phyloP scores from a whole-genome alignment of 257 asterid genomes.

The Linaria vulgaris region DNA sequence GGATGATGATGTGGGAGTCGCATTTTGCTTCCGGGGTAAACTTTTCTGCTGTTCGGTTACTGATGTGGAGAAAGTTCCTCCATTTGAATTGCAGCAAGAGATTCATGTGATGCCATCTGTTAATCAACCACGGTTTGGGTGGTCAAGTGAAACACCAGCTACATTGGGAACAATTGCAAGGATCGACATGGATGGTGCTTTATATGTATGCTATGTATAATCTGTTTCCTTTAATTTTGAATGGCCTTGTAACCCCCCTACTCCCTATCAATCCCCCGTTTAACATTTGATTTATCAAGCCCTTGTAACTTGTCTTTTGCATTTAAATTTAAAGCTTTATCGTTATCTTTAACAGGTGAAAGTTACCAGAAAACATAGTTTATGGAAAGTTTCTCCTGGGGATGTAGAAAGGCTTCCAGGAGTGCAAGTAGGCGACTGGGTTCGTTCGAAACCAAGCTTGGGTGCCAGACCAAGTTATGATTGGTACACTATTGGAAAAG shows the following conservation, averaged over 20 bases:
- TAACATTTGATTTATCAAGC: too few relatives aligned
- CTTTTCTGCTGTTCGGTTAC: constrained; percentile 89
- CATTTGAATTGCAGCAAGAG: constrained; percentile 87
- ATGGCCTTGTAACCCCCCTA: too few relatives aligned
- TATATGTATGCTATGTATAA: constrained; percentile 61
- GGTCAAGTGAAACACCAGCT: constrained; percentile 94
- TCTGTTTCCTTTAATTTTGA: constrained; percentile 19
- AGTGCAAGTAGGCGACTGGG: constrained; percentile 98
- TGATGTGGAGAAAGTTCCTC: constrained; percentile 86
- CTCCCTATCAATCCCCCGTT: too few relatives aligned
- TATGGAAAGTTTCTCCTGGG: constrained; percentile 97
- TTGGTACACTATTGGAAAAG: constrained; percentile 92
- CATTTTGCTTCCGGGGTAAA: constrained; percentile 93
- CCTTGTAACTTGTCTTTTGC: neutral
- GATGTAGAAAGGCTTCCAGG: constrained; percentile 95
- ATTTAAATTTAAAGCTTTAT: neutral
- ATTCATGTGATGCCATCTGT: constrained; percentile 75
- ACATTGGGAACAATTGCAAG: constrained; percentile 79
- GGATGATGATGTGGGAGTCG: constrained; percentile 94
- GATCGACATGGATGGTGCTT: constrained; percentile 94
- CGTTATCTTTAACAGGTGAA: constrained; percentile 51
- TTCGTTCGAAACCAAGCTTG: constrained; percentile 80
- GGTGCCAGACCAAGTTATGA: constrained; percentile 97
- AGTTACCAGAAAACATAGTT: constrained; percentile 69
- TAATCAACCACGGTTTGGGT: constrained; percentile 92